Percentiles rank a stretch among this genome's conserved stretches.
phyloP scores from a whole-genome alignment of 495 filamentous ascomycete species.

The Aspergillus baeticus region DNA sequence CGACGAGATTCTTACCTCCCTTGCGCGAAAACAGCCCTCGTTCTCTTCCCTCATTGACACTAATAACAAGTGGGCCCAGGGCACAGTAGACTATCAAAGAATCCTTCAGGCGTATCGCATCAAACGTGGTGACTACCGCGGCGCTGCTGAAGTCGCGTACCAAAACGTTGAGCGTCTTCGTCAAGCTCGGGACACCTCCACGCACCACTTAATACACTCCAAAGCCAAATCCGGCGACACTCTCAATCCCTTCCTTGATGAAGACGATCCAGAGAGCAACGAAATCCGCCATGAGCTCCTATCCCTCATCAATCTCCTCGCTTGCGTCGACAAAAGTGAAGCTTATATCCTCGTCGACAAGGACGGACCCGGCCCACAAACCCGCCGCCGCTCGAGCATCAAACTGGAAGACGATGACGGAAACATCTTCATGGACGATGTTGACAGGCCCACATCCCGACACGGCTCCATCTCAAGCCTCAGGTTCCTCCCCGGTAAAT shows the following conservation, averaged over 20 bases:
- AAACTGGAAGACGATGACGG: conserved; percentile 39
- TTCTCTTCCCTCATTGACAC: conserved; percentile 36
- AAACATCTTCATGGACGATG: conserved; percentile 44
- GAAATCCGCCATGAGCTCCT: conserved; percentile 66
- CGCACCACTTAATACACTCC: conserved; percentile 33
- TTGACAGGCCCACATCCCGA: conserved; percentile 13
- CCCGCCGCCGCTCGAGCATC: conserved; percentile 21
- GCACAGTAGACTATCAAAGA: conserved; percentile 61
- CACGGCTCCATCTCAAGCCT: conserved; percentile 15
- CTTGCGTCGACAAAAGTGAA: conserved; percentile 77
- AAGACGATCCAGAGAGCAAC: conserved; percentile 54
- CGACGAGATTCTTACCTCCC: conserved; percentile 69
- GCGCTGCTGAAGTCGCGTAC: conserved; percentile 76
- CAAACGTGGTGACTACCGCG: conserved; percentile 78
- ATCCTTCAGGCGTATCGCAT: conserved; percentile 90
- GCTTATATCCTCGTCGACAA: conserved; percentile 65
- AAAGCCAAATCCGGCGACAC: conserved; percentile 46
- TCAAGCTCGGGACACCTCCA: conserved; percentile 48
- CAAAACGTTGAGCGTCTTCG: conserved; percentile 59
- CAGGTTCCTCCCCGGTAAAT: neutral
- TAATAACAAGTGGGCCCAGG: conserved; percentile 29
- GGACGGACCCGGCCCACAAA: conserved; percentile 21
- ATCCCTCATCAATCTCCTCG: conserved; percentile 82
- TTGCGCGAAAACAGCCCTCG: conserved; percentile 38
- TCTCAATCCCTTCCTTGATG: conserved; percentile 47